These are phyloP conservation scores for Globisporangium splendens DNA, from an alignment of 352 stramenopile species.

Conservation along the genomic window DNA sequence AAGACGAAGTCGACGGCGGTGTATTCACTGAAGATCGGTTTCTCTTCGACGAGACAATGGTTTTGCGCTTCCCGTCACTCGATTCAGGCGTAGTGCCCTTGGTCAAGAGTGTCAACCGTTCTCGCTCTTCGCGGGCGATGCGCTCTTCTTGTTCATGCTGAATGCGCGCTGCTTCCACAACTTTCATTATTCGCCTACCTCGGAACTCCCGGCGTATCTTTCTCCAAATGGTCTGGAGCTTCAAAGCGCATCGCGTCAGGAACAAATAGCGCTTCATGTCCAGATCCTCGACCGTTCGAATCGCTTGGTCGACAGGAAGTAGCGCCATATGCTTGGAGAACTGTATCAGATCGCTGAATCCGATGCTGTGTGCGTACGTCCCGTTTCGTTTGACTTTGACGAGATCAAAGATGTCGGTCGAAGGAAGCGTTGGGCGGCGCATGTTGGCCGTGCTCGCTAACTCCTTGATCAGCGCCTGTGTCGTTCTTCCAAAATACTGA, in stretches of 20 bases:
- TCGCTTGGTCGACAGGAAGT: constrained; percentile 60
- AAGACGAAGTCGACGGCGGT: neutral
- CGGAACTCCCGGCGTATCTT: constrained; percentile 39
- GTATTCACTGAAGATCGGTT: constrained; percentile 2
- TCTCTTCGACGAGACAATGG: constrained; percentile 15
- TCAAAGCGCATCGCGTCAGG: constrained; percentile 43
- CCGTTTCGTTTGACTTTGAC: constrained; percentile 23
- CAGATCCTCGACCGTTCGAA: constrained; percentile 55
- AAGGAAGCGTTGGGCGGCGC: neutral
- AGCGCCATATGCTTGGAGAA: constrained; percentile 69
- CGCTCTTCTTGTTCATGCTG: constrained; percentile 29
- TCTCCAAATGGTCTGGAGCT: constrained; percentile 61
- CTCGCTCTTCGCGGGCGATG: neutral
- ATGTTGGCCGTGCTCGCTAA: constrained; percentile 21
- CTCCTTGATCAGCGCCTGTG: constrained; percentile 43
- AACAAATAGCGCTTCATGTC: constrained; percentile 47
- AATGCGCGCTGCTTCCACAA: constrained; percentile 41
- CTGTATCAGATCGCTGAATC: constrained; percentile 54
- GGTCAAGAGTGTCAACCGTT: constrained; percentile 5
- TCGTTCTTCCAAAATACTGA: constrained; percentile 57
- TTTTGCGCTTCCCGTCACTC: constrained; percentile 14
- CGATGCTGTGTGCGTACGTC: constrained; percentile 29
- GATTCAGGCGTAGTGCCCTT: constrained; percentile 1
- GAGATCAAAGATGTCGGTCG: constrained; percentile 39
- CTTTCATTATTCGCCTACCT: constrained; percentile 32